Evolutionary conservation across 176 grass and related monocot species (phyloP).

Genomic region (Oryza glaberrima): DNA sequence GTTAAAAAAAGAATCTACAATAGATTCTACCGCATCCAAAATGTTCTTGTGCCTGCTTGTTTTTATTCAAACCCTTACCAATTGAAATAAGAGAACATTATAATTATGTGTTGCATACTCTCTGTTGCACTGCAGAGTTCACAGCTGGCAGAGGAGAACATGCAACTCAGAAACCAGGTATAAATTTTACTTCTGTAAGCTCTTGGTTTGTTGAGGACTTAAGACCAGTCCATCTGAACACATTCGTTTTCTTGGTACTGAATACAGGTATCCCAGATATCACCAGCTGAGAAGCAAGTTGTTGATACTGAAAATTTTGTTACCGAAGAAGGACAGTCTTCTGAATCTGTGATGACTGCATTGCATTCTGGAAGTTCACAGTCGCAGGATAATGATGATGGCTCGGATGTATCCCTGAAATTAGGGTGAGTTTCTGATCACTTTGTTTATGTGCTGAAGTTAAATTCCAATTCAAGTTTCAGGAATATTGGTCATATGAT

Average conservation of each 20-base stretch:
- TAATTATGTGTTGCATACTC: conserved; percentile 36
- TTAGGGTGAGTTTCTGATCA: conserved; percentile 57
- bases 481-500: neutral
- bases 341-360: conserved; percentile 94
- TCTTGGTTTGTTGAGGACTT: conserved; percentile 8
- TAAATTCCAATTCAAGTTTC: neutral
- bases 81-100: conserved; percentile 12
- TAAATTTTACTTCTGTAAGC: conserved; percentile 21
- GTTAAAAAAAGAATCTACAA: neutral
- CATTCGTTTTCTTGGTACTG: neutral
- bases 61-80: neutral
- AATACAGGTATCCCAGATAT: conserved; percentile 65
- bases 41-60: neutral
- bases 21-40: neutral
- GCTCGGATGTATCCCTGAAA: conserved; percentile 84
- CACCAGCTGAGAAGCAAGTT: conserved; percentile 45
- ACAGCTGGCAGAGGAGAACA: conserved; percentile 78
- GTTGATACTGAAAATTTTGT: conserved; percentile 63
- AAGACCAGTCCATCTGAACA: conserved; percentile 5
- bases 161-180: conserved; percentile 77
- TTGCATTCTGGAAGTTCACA: conserved; percentile 76
- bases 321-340: conserved; percentile 92
- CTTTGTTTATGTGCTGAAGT: neutral
- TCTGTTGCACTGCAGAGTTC: conserved; percentile 49
- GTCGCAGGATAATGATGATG: conserved; percentile 87